A percentile compares a stretch with the other conserved stretches of the same genome.
Conservation (phyloP, 805 yeast species). For the Teunomyces funiuensis region DNA sequence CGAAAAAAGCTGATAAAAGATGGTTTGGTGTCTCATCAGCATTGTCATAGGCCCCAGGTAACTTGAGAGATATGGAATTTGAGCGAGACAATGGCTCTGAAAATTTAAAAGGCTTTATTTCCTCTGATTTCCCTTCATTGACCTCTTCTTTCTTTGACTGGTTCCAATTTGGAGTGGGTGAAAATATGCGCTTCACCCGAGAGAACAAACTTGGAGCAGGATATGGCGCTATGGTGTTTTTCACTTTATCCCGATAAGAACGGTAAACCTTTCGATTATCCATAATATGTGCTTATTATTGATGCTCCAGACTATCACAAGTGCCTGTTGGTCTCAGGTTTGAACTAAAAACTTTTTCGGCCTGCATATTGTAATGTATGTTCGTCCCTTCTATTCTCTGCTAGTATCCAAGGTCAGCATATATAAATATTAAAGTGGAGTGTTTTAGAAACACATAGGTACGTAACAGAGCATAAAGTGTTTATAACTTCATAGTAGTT, state of each 20-base stretch:
- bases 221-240: slow-evolving; percentile 21
- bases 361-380: slow-evolving; percentile 5
- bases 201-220: slow-evolving; percentile 27
- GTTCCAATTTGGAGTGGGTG: slow-evolving; percentile 7
- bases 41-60: slow-evolving; percentile 11
- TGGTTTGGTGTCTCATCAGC: slow-evolving; percentile 44
- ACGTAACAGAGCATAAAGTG: no score
- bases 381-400: no score
- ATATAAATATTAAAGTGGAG: no score
- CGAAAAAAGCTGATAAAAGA: slow-evolving; percentile 66
- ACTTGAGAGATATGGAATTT: slow-evolving; percentile 6
- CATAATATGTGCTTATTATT: slow-evolving; percentile 18
- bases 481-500: no score
- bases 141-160: slow-evolving; percentile 1
- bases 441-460: no score
- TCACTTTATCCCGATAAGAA: slow-evolving; percentile 25
- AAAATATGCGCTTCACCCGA: slow-evolving; percentile 26
- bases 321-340: not conserved
- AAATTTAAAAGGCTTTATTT: slow-evolving; percentile 7
- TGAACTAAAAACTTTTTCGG: slow-evolving; percentile 4
- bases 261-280: slow-evolving; percentile 36
- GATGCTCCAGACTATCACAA: not conserved
- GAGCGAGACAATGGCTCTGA: slow-evolving; percentile 13
- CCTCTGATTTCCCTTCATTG: not conserved
- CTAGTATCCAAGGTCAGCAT: no score